Evolutionary conservation across 2,329 filamentous ascomycete genomes (phyloP), one percentile per base, ranked within the genome.

Genomic region (Cladosporium phlei): DNA sequence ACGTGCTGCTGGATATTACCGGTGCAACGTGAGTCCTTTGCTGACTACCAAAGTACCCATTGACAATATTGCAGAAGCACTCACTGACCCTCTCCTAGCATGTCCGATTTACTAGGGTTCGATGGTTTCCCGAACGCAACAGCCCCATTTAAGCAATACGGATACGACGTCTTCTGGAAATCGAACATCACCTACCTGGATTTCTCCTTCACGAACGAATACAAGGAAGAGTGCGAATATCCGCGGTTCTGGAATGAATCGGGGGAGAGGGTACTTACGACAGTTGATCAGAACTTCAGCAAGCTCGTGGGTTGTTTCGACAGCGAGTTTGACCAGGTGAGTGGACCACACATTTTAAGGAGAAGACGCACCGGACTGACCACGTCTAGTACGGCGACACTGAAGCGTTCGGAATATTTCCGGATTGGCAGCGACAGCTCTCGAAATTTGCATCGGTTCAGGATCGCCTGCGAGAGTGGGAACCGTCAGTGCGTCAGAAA

Each of bases 381-480:
- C 59, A 3, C 3, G 35, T 2, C 2, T 5, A 79, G 61, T 83
- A 79, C 52, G 80, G 80, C 39, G 79, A 83, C 53, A 76, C 76
- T 17, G 77, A 79, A 59, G 79, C 79, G 32, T 82, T 83, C 54
- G 80, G 80, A 52, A 73, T 79, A 12, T 82, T 75, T 48, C 75
- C 78, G 0, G 78, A 83, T 56, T 83, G 77, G 75, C 68, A 81
- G 56, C 76, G 78, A 58, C 77, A 84, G 59, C 69, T 84, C 30
- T 74, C 78, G 11, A 84, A 83, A 54, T 85, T 84, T 62, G 79
- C 79, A 33, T 80, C 76, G 24, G 80, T 83, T 1, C 81, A 85
- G 62, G 81, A 85, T 61, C 79, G 81, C 56, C 68, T 85, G 3
- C 74, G 81, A 40, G 80, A 83, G 55, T 85, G 81, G 81, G 57